phyloP scores from a whole-genome alignment of 768 basidiomycete genomes.

The Leccinum pellstonianum region DNA sequence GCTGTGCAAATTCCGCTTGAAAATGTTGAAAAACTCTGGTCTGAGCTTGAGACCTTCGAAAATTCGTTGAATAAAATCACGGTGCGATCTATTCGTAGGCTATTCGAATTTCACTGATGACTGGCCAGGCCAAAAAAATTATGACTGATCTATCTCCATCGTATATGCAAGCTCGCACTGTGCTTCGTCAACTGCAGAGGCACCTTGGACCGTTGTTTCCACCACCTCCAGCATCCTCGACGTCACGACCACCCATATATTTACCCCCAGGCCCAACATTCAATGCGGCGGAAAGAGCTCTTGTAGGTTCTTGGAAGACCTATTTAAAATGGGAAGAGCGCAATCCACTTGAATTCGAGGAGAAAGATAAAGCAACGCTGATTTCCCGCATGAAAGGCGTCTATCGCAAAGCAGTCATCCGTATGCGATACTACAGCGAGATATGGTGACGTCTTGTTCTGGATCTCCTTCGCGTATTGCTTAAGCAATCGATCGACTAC shows the following conservation, averaged over 20 bases:
- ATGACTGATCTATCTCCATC: constrained; percentile 88
- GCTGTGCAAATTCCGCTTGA: constrained; percentile 94
- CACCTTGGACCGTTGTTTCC: constrained; percentile 63
- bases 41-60: constrained; percentile 91
- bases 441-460: constrained; percentile 63
- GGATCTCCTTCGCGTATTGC: constrained; percentile 1
- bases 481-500: constrained; percentile 11
- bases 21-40: constrained; percentile 91
- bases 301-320: constrained; percentile 84
- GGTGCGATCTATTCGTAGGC: constrained; percentile 33
- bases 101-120: constrained; percentile 11
- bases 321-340: constrained; percentile 96
- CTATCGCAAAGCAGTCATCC: constrained; percentile 84
- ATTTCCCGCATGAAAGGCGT: constrained; percentile 74
- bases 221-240: constrained; percentile 43
- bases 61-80: constrained; percentile 86
- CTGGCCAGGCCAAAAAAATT: constrained; percentile 84
- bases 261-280: constrained; percentile 75
- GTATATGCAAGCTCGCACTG: constrained; percentile 93
- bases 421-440: constrained; percentile 94
- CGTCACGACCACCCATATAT: constrained; percentile 45
- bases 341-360: constrained; percentile 91
- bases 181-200: constrained; percentile 78
- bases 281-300: constrained; percentile 64
- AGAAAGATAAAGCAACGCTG: constrained; percentile 68